Evolutionary conservation across 768 basidiomycete species (phyloP).

Genomic region (Strobilomyces dryophilus): DNA sequence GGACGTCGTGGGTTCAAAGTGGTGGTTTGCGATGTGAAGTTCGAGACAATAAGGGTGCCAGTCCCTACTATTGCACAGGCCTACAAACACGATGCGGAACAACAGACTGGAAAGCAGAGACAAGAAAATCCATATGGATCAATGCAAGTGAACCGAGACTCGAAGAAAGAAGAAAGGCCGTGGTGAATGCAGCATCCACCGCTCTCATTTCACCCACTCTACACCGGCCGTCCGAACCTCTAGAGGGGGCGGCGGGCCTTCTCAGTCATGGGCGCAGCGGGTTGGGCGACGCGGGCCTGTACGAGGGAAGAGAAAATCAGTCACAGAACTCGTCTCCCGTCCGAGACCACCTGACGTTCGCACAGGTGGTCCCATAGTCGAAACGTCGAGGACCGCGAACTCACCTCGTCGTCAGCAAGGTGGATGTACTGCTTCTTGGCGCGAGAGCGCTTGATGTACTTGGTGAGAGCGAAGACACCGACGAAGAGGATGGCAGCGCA

Average conservation of each 20-base stretch:
- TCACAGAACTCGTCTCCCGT: conserved; percentile 3
- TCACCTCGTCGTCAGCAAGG: conserved; percentile 37
- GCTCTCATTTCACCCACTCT: neutral
- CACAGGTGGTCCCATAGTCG: conserved; percentile 10
- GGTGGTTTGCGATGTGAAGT: neutral
- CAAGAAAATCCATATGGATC: conserved; percentile 16
- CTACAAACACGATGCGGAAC: conserved; percentile 14
- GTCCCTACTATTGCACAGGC: conserved; percentile 15
- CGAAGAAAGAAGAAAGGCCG: neutral
- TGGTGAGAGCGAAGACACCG: conserved; percentile 31
- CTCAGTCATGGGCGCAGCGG: conserved; percentile 25
- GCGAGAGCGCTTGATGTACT: conserved; percentile 34
- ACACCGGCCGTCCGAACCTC: neutral
- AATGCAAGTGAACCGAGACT: conserved; percentile 16
- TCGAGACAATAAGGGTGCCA: conserved; percentile 15
- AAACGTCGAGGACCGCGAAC: conserved; percentile 5
- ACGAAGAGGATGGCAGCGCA: conserved; percentile 36
- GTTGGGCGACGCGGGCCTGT: conserved; percentile 17
- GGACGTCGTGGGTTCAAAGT: too few species aligned
- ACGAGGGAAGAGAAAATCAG: neutral
- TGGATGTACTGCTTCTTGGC: conserved; percentile 32
- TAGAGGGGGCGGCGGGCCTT: conserved; percentile 27
- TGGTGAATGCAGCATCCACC: conserved; percentile 4
- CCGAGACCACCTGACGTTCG: conserved; percentile 5
- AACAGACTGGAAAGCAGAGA: conserved; percentile 6